phyloP scores from a whole-genome alignment of 2,329 filamentous ascomycete genomes.

The Aspergillus pseudoglaucus region DNA sequence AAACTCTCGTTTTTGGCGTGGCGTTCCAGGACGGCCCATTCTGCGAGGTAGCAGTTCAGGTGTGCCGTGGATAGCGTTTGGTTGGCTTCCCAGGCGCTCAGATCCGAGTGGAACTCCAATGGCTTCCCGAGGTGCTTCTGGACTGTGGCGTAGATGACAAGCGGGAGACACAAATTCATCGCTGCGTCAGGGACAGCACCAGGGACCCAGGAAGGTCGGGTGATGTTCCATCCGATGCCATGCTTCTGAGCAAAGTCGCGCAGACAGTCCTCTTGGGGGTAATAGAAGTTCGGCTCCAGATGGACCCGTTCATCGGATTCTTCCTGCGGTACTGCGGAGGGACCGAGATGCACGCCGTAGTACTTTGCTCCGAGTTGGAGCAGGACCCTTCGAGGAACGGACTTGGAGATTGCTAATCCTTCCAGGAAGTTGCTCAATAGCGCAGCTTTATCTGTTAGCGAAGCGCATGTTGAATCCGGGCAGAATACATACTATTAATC shows the following conservation, averaged over 20 bases:
- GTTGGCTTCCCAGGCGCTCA: constrained; percentile 40
- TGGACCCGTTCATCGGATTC: constrained; percentile 42
- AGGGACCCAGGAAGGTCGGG: constrained; percentile 44
- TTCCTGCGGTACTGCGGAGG: constrained; percentile 36
- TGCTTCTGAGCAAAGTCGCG: constrained; percentile 36
- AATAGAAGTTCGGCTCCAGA: constrained; percentile 51
- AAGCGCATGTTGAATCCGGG: neutral
- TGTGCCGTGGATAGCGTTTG: constrained; percentile 39
- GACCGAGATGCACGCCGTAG: constrained; percentile 47
- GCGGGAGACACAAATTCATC: constrained; percentile 45
- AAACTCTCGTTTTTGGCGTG: constrained; percentile 42
- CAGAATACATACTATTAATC: constrained; percentile 33
- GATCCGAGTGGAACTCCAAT: constrained; percentile 41
- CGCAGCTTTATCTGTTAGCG: constrained; percentile 3
- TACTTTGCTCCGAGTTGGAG: constrained; percentile 50
- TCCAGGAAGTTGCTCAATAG: constrained; percentile 46
- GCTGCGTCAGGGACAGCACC: constrained; percentile 45
- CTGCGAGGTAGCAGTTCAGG: constrained; percentile 45
- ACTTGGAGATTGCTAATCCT: neutral
- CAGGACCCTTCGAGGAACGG: constrained; percentile 40
- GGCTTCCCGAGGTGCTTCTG: constrained; percentile 36
- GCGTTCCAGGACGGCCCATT: constrained; percentile 44
- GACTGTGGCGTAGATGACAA: constrained; percentile 47
- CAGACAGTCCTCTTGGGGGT: constrained; percentile 47
- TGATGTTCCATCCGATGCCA: constrained; percentile 40